These are phyloP conservation scores for Hanseniaspora gamundiae DNA, from an alignment of 1,139 yeast species.

Conservation along the genomic window DNA sequence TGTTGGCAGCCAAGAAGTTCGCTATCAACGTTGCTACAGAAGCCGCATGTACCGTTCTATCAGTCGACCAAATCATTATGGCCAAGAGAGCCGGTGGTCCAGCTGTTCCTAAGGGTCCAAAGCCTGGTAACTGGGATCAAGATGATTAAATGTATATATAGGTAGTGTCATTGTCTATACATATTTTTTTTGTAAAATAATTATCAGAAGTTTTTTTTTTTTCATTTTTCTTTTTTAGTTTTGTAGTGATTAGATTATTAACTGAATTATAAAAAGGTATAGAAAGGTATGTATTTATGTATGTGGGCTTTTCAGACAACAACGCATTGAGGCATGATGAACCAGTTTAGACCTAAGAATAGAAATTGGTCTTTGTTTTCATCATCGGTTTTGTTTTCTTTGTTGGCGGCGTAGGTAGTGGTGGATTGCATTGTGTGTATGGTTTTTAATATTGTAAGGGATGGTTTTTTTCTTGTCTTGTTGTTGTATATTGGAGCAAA, in stretches of 20 bases:
- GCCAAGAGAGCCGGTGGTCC: slow-evolving; percentile 96
- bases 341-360: slow-evolving; percentile 7
- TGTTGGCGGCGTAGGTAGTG: slow-evolving; percentile 5
- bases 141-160: slow-evolving; percentile 42
- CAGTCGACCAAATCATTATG: slow-evolving; percentile 62
- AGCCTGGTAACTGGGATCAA: slow-evolving; percentile 96
- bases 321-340: slow-evolving; percentile 8
- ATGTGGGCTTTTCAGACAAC: slow-evolving; percentile 3
- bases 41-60: slow-evolving; percentile 78
- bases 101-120: slow-evolving; percentile 68
- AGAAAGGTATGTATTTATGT: background rate
- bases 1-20: slow-evolving; percentile 66
- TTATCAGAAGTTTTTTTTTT: background rate
- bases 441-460: background rate
- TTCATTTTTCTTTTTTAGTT: background rate
- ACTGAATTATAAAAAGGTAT: no score
- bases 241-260: no score
- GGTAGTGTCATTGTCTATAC: background rate
- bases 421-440: slow-evolving; percentile 8
- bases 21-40: slow-evolving; percentile 93
- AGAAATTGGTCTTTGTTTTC: slow-evolving; percentile 8
- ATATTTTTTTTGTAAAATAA: background rate
- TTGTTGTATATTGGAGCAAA: background rate
- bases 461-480: slow-evolving; percentile 3
- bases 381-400: slow-evolving; percentile 6